Evolutionary conservation across 495 filamentous ascomycete species (phyloP).

Genomic region (Neurospora sp.): DNA sequence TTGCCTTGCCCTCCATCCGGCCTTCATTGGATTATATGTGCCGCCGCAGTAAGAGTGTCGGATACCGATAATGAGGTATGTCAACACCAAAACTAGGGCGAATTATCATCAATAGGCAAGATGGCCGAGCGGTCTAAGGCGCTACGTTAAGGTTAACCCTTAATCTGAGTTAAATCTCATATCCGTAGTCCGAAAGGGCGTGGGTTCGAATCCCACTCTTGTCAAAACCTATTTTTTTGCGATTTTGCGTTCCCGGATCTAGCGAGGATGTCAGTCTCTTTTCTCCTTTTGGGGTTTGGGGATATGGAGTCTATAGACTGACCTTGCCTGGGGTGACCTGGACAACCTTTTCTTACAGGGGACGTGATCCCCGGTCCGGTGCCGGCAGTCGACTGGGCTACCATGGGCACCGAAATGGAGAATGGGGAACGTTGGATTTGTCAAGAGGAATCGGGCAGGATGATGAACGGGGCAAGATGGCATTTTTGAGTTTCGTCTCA

Average conservation of each 20-base stretch:
- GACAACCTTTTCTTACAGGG: background rate
- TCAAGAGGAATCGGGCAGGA: background rate
- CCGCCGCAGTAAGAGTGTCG: too few relatives aligned
- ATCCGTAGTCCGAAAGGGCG: slow-evolving; percentile 4
- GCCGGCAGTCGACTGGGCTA: background rate
- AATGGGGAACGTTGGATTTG: background rate
- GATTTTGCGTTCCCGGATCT: background rate
- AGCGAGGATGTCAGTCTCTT: background rate
- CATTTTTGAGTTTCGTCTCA: background rate
- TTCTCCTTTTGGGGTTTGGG: background rate
- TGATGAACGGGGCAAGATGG: background rate
- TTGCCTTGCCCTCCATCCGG: too few relatives aligned
- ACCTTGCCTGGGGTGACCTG: background rate
- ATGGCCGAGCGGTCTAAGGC: slow-evolving; percentile 20
- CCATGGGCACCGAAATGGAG: background rate
- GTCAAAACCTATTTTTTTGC: background rate
- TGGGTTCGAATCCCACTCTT: slow-evolving; percentile 12
- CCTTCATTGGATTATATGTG: too few relatives aligned
- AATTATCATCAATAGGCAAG: slow-evolving; percentile 2
- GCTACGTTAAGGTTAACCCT: slow-evolving; percentile 19
- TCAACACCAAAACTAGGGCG: background rate
- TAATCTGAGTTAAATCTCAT: slow-evolving; percentile 5
- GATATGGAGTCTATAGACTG: background rate
- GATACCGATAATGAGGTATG: background rate
- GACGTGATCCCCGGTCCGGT: background rate